phyloP scores from a whole-genome alignment of 495 filamentous ascomycete species.

The Pyrenopolyporus hunteri region DNA sequence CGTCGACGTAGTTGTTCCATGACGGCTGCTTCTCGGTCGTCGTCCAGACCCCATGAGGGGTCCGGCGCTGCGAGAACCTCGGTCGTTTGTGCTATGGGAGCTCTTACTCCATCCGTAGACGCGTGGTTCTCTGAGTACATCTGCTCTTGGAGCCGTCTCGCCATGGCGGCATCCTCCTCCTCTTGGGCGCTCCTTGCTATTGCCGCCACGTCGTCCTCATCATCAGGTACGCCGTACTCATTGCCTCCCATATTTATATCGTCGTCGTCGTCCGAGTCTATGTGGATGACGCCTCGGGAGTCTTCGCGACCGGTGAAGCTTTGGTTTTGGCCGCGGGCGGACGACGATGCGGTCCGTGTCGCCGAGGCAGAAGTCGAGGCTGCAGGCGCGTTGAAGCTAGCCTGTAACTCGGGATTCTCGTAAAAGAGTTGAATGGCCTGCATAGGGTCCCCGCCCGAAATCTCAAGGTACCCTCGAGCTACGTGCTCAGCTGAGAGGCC shows the following conservation, averaged over 20 bases:
- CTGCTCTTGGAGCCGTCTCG: conserved; percentile 88
- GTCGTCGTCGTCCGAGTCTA: conserved; percentile 71
- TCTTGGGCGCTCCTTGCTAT: conserved; percentile 53
- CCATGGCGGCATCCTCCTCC: conserved; percentile 94
- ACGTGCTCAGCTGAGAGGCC: conserved; percentile 57
- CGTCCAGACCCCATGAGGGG: conserved; percentile 53
- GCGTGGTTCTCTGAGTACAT: conserved; percentile 66
- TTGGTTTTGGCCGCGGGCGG: conserved; percentile 35
- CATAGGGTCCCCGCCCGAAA: conserved; percentile 80
- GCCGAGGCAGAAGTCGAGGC: conserved; percentile 41
- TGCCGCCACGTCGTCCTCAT: conserved; percentile 43
- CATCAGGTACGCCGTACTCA: conserved; percentile 37
- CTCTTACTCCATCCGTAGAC: conserved; percentile 72
- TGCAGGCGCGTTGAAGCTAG: conserved; percentile 48
- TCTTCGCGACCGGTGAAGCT: conserved; percentile 53
- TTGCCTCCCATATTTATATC: conserved; percentile 53
- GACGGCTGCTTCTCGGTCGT: conserved; percentile 65
- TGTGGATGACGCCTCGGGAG: conserved; percentile 66
- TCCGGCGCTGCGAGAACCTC: conserved; percentile 84
- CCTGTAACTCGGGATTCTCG: conserved; percentile 73
- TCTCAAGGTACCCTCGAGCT: conserved; percentile 77
- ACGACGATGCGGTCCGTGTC: conserved; percentile 20
- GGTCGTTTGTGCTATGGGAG: conserved; percentile 87
- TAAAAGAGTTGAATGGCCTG: conserved; percentile 91
- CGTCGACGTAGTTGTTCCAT: conserved; percentile 69